phyloP scores from a whole-genome alignment of 305 asterid genomes.

The Fraxinus dipetala region DNA sequence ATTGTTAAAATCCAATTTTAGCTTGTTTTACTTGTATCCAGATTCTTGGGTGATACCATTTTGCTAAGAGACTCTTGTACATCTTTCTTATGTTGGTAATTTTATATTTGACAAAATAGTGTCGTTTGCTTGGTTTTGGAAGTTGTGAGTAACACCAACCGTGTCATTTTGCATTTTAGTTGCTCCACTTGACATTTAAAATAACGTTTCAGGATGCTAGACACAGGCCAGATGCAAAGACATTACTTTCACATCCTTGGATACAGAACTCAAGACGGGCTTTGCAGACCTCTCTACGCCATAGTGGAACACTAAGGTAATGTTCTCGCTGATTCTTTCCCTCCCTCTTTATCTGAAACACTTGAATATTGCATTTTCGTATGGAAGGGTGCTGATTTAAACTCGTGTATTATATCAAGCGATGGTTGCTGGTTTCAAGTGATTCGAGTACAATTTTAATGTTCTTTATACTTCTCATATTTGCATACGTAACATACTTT shows the following conservation, averaged over 20 bases:
- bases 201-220: slow-evolving; percentile 83
- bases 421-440: not conserved
- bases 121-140: not conserved
- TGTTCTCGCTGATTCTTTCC: slow-evolving; percentile 6
- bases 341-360: not conserved
- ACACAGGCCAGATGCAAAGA: slow-evolving; percentile 98
- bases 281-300: slow-evolving; percentile 82
- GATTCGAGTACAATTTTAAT: not conserved
- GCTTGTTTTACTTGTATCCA: not conserved
- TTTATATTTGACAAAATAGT: slow-evolving; percentile 12
- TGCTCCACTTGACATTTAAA: slow-evolving; percentile 22
- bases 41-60: not conserved
- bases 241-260: slow-evolving; percentile 97
- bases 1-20: not conserved
- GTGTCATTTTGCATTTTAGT: slow-evolving; percentile 19
- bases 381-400: slow-evolving; percentile 14
- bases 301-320: slow-evolving; percentile 79
- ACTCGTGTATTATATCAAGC: not conserved
- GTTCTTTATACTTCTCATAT: not conserved
- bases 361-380: not conserved
- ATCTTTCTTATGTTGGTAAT: not conserved
- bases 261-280: slow-evolving; percentile 94
- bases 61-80: not conserved
- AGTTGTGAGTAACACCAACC: not conserved
- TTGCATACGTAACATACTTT: not conserved